Evolutionary conservation across 495 filamentous ascomycete species (phyloP).

Genomic region (Patellaria atrata): DNA sequence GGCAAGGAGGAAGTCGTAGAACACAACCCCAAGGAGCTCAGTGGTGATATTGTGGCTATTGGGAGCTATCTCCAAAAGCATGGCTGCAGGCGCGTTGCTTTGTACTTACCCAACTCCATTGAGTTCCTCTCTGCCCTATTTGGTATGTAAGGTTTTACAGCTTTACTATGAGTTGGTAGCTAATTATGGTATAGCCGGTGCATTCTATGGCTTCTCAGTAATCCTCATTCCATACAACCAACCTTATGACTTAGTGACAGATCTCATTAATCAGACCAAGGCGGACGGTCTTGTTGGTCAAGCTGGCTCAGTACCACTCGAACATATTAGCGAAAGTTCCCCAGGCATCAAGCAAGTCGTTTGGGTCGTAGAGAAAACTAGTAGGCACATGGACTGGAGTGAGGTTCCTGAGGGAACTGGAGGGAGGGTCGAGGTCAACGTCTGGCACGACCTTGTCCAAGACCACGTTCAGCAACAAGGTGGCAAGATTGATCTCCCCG

Average conservation of each 20-base stretch:
- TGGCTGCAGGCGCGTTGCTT: slow-evolving; percentile 62
- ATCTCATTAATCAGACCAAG: slow-evolving; percentile 50
- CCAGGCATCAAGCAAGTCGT: slow-evolving; percentile 61
- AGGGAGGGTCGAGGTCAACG: slow-evolving; percentile 56
- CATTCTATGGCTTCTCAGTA: slow-evolving; percentile 71
- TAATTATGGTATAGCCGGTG: slow-evolving; percentile 36
- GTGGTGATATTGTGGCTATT: slow-evolving; percentile 74
- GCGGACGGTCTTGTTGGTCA: slow-evolving; percentile 73
- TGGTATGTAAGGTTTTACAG: slow-evolving; percentile 30
- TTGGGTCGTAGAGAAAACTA: slow-evolving; percentile 88
- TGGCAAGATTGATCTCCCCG: slow-evolving; percentile 35
- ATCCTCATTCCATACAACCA: slow-evolving; percentile 75
- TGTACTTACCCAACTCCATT: slow-evolving; percentile 87
- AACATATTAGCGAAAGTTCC: slow-evolving; percentile 50
- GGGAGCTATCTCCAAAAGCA: slow-evolving; percentile 56
- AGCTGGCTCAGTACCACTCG: slow-evolving; percentile 77
- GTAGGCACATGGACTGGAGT: slow-evolving; percentile 82
- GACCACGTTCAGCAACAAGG: slow-evolving; percentile 39
- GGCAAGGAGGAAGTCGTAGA: slow-evolving; percentile 61
- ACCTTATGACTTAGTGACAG: slow-evolving; percentile 45
- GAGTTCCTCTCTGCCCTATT: slow-evolving; percentile 67
- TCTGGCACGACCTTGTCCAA: slow-evolving; percentile 75
- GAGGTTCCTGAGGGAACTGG: slow-evolving; percentile 63
- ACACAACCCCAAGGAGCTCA: slow-evolving; percentile 56
- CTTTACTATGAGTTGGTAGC: slow-evolving; percentile 9